phyloP scores from a whole-genome alignment of 495 filamentous ascomycete species.

The Collariella sp. region DNA sequence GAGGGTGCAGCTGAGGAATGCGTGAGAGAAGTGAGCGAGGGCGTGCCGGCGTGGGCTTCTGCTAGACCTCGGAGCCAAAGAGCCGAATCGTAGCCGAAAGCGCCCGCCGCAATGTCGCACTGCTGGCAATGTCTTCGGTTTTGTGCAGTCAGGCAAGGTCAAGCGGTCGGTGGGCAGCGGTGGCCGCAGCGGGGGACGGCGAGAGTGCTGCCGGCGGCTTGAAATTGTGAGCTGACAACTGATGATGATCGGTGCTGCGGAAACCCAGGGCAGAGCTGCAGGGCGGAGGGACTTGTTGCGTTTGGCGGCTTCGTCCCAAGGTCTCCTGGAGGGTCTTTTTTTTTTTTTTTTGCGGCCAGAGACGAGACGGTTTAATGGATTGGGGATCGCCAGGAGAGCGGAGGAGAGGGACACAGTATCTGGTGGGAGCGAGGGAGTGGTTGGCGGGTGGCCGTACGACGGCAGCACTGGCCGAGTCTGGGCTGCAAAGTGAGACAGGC shows the following conservation, averaged over 20 bases:
- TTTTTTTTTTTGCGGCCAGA: not conserved
- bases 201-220: not conserved
- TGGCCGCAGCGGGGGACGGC: not conserved
- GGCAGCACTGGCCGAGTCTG: not conserved
- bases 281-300: not conserved
- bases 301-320: not conserved
- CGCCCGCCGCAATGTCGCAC: constrained; percentile 18
- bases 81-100: constrained; percentile 11
- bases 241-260: not conserved
- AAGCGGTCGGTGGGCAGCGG: constrained; percentile 4
- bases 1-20: not conserved
- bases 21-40: no score
- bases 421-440: not conserved
- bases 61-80: constrained; percentile 1
- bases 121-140: constrained; percentile 24
- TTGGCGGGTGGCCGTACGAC: not conserved
- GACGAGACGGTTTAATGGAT: not conserved
- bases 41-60: no score
- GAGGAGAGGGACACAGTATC: not conserved
- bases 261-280: not conserved
- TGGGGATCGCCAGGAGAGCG: not conserved
- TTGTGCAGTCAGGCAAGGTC: constrained; percentile 15
- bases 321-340: not conserved
- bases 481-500: not conserved
- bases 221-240: constrained; percentile 5